Evolutionary conservation across 352 stramenopile genomes (phyloP).

Genomic region (Globisporangium emineosum): DNA sequence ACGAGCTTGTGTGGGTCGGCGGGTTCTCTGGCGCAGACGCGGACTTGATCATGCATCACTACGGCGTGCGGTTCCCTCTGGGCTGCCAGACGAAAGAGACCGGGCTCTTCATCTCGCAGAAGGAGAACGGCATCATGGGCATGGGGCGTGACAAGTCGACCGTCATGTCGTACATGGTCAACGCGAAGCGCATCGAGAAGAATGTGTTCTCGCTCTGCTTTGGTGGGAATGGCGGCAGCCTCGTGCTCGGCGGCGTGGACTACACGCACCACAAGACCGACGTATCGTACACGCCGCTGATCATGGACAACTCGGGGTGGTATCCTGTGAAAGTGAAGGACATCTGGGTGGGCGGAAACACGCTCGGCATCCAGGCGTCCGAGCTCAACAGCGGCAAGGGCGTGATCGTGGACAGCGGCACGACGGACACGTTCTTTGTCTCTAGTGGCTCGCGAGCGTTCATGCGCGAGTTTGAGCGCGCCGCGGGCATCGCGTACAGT

Average conservation of each 20-base stretch:
- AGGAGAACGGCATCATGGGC: conserved; percentile 90
- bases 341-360: conserved; percentile 52
- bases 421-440: conserved; percentile 84
- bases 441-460: conserved; percentile 47
- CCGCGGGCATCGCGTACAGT: conserved; percentile 50
- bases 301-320: conserved; percentile 44
- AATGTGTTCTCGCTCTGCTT: conserved; percentile 87
- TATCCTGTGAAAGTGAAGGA: conserved; percentile 86
- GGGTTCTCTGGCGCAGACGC: conserved; percentile 45
- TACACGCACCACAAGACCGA: conserved; percentile 63
- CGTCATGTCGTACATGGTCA: conserved; percentile 70
- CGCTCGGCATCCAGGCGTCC: conserved; percentile 35
- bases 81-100: conserved; percentile 84
- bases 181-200: conserved; percentile 43
- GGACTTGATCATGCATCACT: conserved; percentile 52
- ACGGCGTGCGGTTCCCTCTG: conserved; percentile 70
- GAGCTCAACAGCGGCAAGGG: conserved; percentile 70
- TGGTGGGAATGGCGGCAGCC: conserved; percentile 47
- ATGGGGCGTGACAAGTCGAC: conserved; percentile 64
- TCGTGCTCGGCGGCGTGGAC: conserved; percentile 82
- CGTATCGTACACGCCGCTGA: conserved; percentile 65
- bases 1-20: conserved; percentile 80
- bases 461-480: conserved; percentile 39
- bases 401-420: conserved; percentile 85
- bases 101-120: conserved; percentile 81